Percentiles rank a stretch among this genome's conserved stretches.
These are phyloP conservation scores for Arctostaphylos glauca DNA, from an alignment of 148 eudicot species.

Conservation along the genomic window DNA sequence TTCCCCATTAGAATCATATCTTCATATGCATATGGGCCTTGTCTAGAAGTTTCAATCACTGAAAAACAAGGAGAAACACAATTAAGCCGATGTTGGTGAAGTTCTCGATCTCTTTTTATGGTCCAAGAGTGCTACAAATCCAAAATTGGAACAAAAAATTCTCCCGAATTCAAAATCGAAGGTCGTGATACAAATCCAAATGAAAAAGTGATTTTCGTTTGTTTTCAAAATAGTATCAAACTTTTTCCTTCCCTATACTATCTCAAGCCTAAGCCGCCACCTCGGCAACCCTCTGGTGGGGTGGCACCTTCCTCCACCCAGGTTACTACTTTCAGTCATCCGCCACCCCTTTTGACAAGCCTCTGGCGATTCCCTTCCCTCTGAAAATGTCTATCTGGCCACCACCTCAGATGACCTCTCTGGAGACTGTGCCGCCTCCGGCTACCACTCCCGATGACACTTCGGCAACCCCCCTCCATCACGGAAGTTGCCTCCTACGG, in stretches of 20 bases:
- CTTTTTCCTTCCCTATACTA: background rate
- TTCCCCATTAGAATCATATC: constrained; percentile 88
- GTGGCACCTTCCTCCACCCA: background rate
- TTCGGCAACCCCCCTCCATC: background rate
- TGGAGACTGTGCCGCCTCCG: background rate
- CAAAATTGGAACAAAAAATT: no score
- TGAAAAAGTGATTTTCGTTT: background rate
- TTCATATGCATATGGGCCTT: constrained; percentile 57
- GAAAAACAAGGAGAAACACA: constrained; percentile 13
- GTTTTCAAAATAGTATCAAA: background rate
- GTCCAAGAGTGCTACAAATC: no score
- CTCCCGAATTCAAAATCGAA: no score
- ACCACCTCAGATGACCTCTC: background rate
- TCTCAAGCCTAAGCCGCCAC: background rate
- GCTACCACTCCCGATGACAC: background rate
- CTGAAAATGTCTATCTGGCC: background rate
- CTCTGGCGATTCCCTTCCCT: no score
- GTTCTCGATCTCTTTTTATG: background rate
- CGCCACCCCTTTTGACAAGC: no score
- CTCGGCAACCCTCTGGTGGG: background rate
- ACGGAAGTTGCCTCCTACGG: no score
- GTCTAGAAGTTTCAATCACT: constrained; percentile 72
- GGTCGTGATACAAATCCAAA: no score
- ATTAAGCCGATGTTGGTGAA: background rate
- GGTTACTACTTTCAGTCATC: no score